phyloP scores from a whole-genome alignment of 2,329 filamentous ascomycete genomes.

The Apiospora saccharicola region DNA sequence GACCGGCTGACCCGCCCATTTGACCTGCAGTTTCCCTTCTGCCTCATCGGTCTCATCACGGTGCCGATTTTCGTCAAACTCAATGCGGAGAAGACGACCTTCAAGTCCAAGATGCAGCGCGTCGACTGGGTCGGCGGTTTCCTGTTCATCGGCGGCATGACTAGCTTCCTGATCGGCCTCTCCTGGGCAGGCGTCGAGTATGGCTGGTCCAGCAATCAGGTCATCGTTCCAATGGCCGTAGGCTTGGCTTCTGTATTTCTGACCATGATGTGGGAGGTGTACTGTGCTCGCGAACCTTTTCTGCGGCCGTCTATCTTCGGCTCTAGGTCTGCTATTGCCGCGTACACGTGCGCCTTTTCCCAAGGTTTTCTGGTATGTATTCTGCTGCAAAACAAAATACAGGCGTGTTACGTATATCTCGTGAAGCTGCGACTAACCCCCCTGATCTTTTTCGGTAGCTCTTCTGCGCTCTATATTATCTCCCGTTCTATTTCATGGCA shows the following conservation, averaged over 20 bases:
- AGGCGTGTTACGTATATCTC: not conserved
- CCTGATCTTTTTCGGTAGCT: not conserved
- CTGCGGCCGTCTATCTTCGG: constrained; percentile 17
- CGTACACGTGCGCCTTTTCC: constrained; percentile 23
- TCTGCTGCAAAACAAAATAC: not conserved
- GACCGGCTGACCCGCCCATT: not conserved
- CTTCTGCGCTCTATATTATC: constrained; percentile 22
- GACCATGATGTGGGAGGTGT: constrained; percentile 35
- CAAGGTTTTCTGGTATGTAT: constrained; percentile 25
- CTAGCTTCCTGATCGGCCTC: constrained; percentile 55
- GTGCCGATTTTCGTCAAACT: constrained; percentile 32
- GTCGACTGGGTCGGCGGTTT: constrained; percentile 59
- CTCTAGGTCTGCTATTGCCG: constrained; percentile 18
- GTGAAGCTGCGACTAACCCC: not conserved
- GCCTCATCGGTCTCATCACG: constrained; percentile 31
- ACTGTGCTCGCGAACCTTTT: constrained; percentile 27
- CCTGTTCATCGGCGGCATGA: constrained; percentile 55
- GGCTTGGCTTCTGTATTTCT: constrained; percentile 32
- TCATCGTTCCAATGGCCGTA: constrained; percentile 27
- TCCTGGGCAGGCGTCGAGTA: constrained; percentile 53
- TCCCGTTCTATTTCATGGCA: constrained; percentile 26
- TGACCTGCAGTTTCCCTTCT: constrained; percentile 29
- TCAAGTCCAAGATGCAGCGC: constrained; percentile 25
- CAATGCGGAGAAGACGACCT: constrained; percentile 12
- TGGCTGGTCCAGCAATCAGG: constrained; percentile 48